These are phyloP conservation scores for Cercophora scortea DNA, from an alignment of 495 filamentous ascomycete genomes.

Conservation along the genomic window DNA sequence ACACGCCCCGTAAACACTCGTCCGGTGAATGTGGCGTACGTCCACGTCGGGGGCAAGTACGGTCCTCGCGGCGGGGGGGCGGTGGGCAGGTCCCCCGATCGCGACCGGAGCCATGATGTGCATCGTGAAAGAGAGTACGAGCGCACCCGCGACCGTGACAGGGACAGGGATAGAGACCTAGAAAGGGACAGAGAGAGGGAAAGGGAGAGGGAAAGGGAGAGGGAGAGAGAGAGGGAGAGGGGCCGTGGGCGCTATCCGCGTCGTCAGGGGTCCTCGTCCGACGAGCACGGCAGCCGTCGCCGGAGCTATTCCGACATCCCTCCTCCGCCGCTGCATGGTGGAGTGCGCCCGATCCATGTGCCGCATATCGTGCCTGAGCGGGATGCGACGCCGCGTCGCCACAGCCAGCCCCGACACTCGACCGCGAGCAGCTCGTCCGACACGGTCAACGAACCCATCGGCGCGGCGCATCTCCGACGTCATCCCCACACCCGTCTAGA, in stretches of 20 bases:
- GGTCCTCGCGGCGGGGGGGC: background rate
- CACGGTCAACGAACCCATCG: slow-evolving; percentile 8
- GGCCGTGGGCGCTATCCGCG: slow-evolving; percentile 5
- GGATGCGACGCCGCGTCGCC: slow-evolving; percentile 10
- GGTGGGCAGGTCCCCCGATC: slow-evolving; percentile 15
- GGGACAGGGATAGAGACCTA: slow-evolving; percentile 17
- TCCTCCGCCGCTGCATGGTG: slow-evolving; percentile 11
- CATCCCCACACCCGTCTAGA: slow-evolving; percentile 9
- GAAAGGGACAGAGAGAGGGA: slow-evolving; percentile 7
- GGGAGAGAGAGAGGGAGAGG: slow-evolving; percentile 9
- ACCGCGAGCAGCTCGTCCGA: slow-evolving; percentile 15
- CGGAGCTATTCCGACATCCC: slow-evolving; percentile 20
- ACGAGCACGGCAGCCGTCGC: slow-evolving; percentile 17
- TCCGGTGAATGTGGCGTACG: slow-evolving; percentile 9
- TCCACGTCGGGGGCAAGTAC: slow-evolving; percentile 9
- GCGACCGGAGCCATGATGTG: slow-evolving; percentile 7
- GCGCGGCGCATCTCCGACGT: slow-evolving; percentile 3
- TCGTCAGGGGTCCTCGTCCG: slow-evolving; percentile 15
- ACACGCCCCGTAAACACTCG: slow-evolving; percentile 6
- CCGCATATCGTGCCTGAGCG: slow-evolving; percentile 13
- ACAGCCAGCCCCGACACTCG: slow-evolving; percentile 21
- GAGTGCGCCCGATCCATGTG: slow-evolving; percentile 11
- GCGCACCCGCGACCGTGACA: slow-evolving; percentile 19
- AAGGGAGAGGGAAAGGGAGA: slow-evolving; percentile 11
- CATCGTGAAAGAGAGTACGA: slow-evolving; percentile 8